Base-by-base conservation (phyloP, 192 early-diverging fungal genomes). In the Backusella psychrophila region DNA sequence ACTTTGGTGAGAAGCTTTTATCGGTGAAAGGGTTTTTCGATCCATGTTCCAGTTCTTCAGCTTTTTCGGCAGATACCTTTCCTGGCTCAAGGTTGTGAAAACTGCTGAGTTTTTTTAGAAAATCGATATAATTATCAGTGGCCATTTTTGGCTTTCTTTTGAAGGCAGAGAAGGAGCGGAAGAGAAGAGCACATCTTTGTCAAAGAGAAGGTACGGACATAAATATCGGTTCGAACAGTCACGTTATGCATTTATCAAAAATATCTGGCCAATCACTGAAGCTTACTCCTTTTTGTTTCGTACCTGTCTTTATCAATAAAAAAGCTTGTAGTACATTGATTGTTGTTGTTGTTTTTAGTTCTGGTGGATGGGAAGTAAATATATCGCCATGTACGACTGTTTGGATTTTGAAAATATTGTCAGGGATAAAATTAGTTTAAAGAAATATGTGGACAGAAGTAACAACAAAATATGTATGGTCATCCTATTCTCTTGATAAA, bases 31-130 rank as follows among this genome's bases (percentile, higher is more conserved):
- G 92, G 85, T 96, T 99, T 76, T 78, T 67, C 7, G 67, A 35
- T 34, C 86, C 92, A 52, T 94, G 84, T 79, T 98, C 96, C 19
- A 88, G 81, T 23, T 84, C 85, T 80, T 93, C 93, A 29, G 94
- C 96, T 78, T 97, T 91, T 56, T 81, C 89, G 6, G 92, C 91
- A 3, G 95, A 98, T 9, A 95, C 95, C 63, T 90, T 82, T 15
- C 92, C 88, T 11, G 94, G 88, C 1, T 89, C 79, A 34, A 96
- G 82, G 19, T 82, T 84, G 53, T 80, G 71, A 65, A 91, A 77
- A 4, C 73, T 74, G 21, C 75, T 34, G 8, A 26, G 23, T 49
- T 81, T 68, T 0, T 74, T 71, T 15, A 87, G 70, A 42, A 87
- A 87, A 1, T 85, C 86, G 36, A 89, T 80, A 66, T 89, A 89